Evolutionary conservation across 352 stramenopile genomes (phyloP).

Genomic region (Phytopythium oedochilum): DNA sequence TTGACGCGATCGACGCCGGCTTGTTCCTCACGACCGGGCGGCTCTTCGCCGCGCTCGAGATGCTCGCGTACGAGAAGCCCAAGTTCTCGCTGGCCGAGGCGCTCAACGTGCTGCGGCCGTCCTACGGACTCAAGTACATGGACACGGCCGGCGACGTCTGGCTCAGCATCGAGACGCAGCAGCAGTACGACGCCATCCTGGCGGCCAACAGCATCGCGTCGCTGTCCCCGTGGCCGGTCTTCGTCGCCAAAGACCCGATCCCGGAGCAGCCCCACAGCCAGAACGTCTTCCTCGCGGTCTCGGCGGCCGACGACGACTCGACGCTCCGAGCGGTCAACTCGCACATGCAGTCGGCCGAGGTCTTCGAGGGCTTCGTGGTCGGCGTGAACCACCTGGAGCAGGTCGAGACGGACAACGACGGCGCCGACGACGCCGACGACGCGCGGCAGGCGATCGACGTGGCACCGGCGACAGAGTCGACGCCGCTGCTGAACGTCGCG

Average conservation of each 20-base stretch:
- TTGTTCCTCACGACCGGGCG: slow-evolving; percentile 65
- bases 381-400: slow-evolving; percentile 73
- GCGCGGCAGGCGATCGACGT: not conserved
- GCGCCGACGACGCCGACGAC: not conserved
- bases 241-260: slow-evolving; percentile 62
- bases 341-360: slow-evolving; percentile 31
- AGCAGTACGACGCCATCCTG: slow-evolving; percentile 54
- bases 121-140: slow-evolving; percentile 71
- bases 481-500: slow-evolving; percentile 43
- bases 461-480: slow-evolving; percentile 38
- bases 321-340: slow-evolving; percentile 62
- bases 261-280: slow-evolving; percentile 6
- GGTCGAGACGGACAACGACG: slow-evolving; percentile 14
- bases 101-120: slow-evolving; percentile 75
- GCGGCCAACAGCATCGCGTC: slow-evolving; percentile 48
- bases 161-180: slow-evolving; percentile 79
- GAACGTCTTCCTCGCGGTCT: slow-evolving; percentile 78
- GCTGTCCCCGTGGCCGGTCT: slow-evolving; percentile 71
- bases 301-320: slow-evolving; percentile 68
- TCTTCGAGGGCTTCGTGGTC: slow-evolving; percentile 84
- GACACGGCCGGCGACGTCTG: slow-evolving; percentile 57
- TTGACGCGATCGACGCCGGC: slow-evolving; percentile 74
- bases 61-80: slow-evolving; percentile 78
- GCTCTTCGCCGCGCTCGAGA: slow-evolving; percentile 79
- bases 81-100: slow-evolving; percentile 83